Evolutionary conservation across 2,329 filamentous ascomycete species (phyloP).

Genomic region (Neocatenulostroma microsporum): DNA sequence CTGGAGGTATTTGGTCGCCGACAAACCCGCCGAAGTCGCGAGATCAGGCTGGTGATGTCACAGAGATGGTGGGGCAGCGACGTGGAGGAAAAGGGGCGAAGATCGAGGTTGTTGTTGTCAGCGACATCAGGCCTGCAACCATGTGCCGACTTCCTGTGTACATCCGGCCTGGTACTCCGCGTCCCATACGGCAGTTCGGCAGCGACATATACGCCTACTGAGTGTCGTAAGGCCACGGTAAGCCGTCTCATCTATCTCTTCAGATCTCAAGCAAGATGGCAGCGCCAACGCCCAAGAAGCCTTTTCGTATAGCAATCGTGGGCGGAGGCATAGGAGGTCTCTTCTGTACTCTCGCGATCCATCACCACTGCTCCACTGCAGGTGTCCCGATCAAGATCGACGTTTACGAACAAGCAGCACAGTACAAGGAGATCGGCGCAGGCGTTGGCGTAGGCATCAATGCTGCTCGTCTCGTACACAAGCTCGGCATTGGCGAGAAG

Average conservation of each 20-base stretch:
- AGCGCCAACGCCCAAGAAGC: not conserved
- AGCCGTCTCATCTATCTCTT: too few relatives aligned
- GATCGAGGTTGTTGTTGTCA: too few relatives aligned
- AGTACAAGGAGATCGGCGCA: slow-evolving; percentile 32
- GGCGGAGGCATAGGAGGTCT: slow-evolving; percentile 37
- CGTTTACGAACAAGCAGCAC: slow-evolving; percentile 31
- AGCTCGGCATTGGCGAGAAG: slow-evolving; percentile 28
- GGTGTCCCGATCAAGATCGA: slow-evolving; percentile 19
- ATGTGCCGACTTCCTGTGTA: too few relatives aligned
- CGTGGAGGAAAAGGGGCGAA: slow-evolving; percentile 2
- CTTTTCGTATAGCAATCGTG: slow-evolving; percentile 30
- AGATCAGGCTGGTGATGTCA: slow-evolving; percentile 2
- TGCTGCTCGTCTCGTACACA: slow-evolving; percentile 28
- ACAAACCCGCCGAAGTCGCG: not conserved
- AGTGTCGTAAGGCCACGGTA: too few relatives aligned
- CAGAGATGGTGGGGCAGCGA: not conserved
- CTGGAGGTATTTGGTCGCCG: too few relatives aligned
- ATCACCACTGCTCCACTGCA: slow-evolving; percentile 25
- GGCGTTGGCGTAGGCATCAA: slow-evolving; percentile 32
- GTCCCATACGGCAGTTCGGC: too few relatives aligned
- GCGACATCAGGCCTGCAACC: too few relatives aligned
- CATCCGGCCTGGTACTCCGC: too few relatives aligned
- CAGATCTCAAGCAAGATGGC: too few relatives aligned
- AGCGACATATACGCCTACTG: too few relatives aligned
- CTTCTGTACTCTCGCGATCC: slow-evolving; percentile 31